phyloP scores from a whole-genome alignment of 2,329 filamentous ascomycete genomes.

The Talaromyces sp. region DNA sequence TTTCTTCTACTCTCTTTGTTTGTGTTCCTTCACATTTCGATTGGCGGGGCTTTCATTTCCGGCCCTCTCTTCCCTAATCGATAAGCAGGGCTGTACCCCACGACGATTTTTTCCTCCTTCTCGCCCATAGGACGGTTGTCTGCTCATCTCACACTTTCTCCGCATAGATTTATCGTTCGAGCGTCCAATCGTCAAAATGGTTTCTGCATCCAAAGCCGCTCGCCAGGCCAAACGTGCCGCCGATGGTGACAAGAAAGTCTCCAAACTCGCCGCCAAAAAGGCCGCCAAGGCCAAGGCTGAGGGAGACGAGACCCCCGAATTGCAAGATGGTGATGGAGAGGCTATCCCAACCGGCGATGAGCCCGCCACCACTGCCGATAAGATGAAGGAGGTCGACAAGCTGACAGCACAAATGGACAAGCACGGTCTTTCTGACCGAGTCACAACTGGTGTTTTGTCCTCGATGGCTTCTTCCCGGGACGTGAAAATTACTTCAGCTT shows the following conservation, averaged over 20 bases:
- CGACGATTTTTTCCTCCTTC: constrained; percentile 24
- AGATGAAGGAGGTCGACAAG: constrained; percentile 77
- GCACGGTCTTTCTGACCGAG: constrained; percentile 91
- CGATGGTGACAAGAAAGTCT: constrained; percentile 70
- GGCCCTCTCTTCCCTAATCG: constrained; percentile 29
- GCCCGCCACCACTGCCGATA: constrained; percentile 64
- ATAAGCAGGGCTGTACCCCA: constrained; percentile 30
- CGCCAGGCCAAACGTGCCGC: constrained; percentile 61
- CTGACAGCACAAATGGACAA: constrained; percentile 92
- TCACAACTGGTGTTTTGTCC: constrained; percentile 92
- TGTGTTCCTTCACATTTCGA: constrained; percentile 9
- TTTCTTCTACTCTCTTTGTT: constrained; percentile 5
- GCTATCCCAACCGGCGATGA: constrained; percentile 53
- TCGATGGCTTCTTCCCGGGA: constrained; percentile 82
- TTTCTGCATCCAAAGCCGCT: constrained; percentile 64
- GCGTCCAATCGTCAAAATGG: constrained; percentile 46
- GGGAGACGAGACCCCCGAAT: constrained; percentile 45
- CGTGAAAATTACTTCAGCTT: constrained; percentile 92
- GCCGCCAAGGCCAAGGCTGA: constrained; percentile 58
- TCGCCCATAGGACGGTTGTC: constrained; percentile 17
- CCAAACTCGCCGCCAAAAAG: constrained; percentile 64
- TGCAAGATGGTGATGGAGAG: constrained; percentile 60
- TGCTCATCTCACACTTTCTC: constrained; percentile 4
- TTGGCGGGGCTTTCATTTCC: constrained; percentile 14
- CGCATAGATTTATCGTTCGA: too few species aligned